These are phyloP conservation scores for Ambrosia trifida DNA, from an alignment of 129 eudicot genomes.

Conservation along the genomic window DNA sequence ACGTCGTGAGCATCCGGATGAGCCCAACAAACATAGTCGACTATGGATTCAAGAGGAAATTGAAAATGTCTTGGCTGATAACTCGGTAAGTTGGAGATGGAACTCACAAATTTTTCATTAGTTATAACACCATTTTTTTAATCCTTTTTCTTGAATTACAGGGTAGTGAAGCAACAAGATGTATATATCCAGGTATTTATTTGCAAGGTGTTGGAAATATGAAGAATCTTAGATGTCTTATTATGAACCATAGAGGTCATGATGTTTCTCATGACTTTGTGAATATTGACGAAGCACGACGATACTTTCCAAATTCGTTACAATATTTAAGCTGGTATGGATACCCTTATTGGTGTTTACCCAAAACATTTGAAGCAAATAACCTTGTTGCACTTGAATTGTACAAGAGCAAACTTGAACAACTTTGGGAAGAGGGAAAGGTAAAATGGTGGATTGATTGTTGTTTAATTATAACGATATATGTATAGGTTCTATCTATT, in stretches of 20 bases:
- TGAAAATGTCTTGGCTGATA: conserved; percentile 2
- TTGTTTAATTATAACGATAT: too few species aligned
- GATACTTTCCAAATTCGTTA: not conserved
- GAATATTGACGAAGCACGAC: conserved; percentile 1
- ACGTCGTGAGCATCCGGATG: not conserved
- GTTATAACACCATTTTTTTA: not conserved
- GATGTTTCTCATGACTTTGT: too few species aligned
- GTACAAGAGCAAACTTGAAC: not conserved
- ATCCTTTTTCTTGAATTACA: not conserved
- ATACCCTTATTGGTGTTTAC: not conserved
- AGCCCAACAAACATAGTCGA: conserved; percentile 1
- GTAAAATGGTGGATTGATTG: not conserved
- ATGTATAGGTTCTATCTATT: too few species aligned
- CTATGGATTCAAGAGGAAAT: not conserved
- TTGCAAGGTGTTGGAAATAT: not conserved
- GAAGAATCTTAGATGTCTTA: not conserved
- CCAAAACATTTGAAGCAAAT: not conserved
- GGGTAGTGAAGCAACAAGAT: conserved; percentile 18
- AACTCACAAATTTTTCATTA: not conserved
- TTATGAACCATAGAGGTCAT: not conserved
- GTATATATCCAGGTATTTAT: not conserved
- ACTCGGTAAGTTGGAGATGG: not conserved
- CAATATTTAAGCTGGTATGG: not conserved
- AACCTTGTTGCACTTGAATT: conserved; percentile 9
- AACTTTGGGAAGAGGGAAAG: conserved; percentile 12